Conservation (phyloP, 768 basidiomycete species). For the Hypholoma sublateritium region DNA sequence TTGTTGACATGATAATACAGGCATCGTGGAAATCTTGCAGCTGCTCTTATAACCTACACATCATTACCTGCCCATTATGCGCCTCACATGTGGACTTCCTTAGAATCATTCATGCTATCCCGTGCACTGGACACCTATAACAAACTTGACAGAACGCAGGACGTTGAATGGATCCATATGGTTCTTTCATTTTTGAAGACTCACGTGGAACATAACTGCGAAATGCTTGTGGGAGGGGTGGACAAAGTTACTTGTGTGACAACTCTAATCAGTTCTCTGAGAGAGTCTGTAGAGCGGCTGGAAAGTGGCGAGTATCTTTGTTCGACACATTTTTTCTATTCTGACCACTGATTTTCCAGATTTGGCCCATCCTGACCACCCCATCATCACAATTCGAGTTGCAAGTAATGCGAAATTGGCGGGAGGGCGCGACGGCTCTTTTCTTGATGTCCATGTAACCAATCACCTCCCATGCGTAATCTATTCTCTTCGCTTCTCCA, state of each 20-base stretch:
- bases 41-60: conserved; percentile 69
- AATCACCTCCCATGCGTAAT: conserved; percentile 81
- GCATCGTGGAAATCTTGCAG: conserved; percentile 60
- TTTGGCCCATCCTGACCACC: conserved; percentile 65
- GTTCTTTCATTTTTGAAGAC: conserved; percentile 75
- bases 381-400: conserved; percentile 57
- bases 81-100: conserved; percentile 76
- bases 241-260: conserved; percentile 53
- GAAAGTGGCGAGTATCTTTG: conserved; percentile 46
- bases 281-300: conserved; percentile 46
- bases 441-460: conserved; percentile 54
- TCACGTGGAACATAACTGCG: conserved; percentile 54
- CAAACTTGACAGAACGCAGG: conserved; percentile 53
- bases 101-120: conserved; percentile 79
- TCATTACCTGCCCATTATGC: conserved; percentile 87
- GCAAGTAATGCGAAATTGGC: conserved; percentile 46
- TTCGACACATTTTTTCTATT: neutral
- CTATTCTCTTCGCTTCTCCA: conserved; percentile 9
- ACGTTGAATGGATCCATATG: conserved; percentile 80
- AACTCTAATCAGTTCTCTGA: conserved; percentile 48
- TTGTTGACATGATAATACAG: conserved; percentile 34
- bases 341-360: conserved; percentile 36
- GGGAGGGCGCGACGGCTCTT: conserved; percentile 66
- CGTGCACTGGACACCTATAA: conserved; percentile 70
- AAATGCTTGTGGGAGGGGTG: conserved; percentile 52